Percentiles rank a stretch among this genome's conserved stretches.
These are phyloP conservation scores for Lentinula raphanica DNA, from an alignment of 768 basidiomycete genomes.

Conservation along the genomic window DNA sequence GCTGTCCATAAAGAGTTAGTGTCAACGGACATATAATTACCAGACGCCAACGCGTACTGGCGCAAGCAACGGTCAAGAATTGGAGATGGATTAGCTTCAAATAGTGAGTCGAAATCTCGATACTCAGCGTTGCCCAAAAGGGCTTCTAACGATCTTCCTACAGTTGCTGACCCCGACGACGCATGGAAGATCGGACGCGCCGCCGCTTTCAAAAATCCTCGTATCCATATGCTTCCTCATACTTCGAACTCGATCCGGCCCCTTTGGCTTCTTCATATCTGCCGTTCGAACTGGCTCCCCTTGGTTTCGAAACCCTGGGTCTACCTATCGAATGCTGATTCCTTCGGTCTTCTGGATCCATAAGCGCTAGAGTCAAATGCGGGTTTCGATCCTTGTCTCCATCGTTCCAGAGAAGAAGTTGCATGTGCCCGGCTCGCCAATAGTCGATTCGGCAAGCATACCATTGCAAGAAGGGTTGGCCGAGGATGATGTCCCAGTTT, in stretches of 20 bases:
- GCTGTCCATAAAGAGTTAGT: too few relatives aligned
- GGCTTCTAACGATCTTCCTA: constrained; percentile 13
- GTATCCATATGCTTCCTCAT: too few relatives aligned
- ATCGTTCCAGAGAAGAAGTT: constrained; percentile 5
- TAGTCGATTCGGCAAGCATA: constrained; percentile 10
- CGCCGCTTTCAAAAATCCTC: not conserved
- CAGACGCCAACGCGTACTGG: too few relatives aligned
- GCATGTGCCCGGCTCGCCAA: not conserved
- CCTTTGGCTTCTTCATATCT: too few relatives aligned
- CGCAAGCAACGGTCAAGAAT: not conserved
- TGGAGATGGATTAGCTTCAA: not conserved
- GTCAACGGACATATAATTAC: too few relatives aligned
- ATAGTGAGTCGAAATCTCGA: constrained; percentile 1
- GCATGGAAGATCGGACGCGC: not conserved
- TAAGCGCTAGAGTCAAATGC: not conserved
- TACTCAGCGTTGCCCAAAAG: constrained; percentile 4
- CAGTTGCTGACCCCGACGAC: not conserved
- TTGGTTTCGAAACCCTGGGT: not conserved
- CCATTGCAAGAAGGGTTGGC: constrained; percentile 14
- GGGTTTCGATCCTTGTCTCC: not conserved
- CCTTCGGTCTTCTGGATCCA: not conserved
- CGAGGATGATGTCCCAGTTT: constrained; percentile 12
- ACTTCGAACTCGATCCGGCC: too few relatives aligned
- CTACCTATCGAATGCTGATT: not conserved
- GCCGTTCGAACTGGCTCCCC: too few relatives aligned